Conservation (phyloP, 1,284 basidiomycete species). For the Leccinum proximum region DNA sequence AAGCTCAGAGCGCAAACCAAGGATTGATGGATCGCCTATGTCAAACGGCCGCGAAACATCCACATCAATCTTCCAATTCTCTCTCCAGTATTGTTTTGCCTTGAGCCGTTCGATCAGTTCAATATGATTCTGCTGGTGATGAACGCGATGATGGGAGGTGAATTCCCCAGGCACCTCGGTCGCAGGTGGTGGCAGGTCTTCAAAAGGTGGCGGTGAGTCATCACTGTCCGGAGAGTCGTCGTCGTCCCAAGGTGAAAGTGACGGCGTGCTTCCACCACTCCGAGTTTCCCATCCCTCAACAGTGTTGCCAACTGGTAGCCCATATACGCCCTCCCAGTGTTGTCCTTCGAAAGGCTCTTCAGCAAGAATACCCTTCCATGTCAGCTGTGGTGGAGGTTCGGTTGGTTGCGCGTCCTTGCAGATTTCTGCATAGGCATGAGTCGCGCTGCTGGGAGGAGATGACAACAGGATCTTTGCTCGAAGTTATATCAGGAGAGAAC, state of each 20-base stretch:
- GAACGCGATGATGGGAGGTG: slow-evolving; percentile 7
- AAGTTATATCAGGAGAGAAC: slow-evolving; percentile 9
- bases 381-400: slow-evolving; percentile 40
- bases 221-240: slow-evolving; percentile 31
- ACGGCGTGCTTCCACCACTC: slow-evolving; percentile 40
- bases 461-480: slow-evolving; percentile 51
- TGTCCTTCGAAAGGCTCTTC: slow-evolving; percentile 79
- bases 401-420: slow-evolving; percentile 49
- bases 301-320: slow-evolving; percentile 39
- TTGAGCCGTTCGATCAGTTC: slow-evolving; percentile 56
- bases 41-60: slow-evolving; percentile 46
- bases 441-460: slow-evolving; percentile 42
- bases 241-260: slow-evolving; percentile 46
- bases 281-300: slow-evolving; percentile 39
- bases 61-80: slow-evolving; percentile 52
- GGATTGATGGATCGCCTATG: slow-evolving; percentile 63
- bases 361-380: slow-evolving; percentile 71
- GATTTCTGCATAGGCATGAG: slow-evolving; percentile 46
- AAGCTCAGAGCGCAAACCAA: slow-evolving; percentile 40
- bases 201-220: slow-evolving; percentile 19
- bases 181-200: slow-evolving; percentile 34
- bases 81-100: slow-evolving; percentile 65
- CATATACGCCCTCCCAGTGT: slow-evolving; percentile 69
- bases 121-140: slow-evolving; percentile 40
- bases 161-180: slow-evolving; percentile 25